These are phyloP conservation scores for Aphanomyces euteiches DNA, from an alignment of 352 stramenopile species.

Conservation along the genomic window DNA sequence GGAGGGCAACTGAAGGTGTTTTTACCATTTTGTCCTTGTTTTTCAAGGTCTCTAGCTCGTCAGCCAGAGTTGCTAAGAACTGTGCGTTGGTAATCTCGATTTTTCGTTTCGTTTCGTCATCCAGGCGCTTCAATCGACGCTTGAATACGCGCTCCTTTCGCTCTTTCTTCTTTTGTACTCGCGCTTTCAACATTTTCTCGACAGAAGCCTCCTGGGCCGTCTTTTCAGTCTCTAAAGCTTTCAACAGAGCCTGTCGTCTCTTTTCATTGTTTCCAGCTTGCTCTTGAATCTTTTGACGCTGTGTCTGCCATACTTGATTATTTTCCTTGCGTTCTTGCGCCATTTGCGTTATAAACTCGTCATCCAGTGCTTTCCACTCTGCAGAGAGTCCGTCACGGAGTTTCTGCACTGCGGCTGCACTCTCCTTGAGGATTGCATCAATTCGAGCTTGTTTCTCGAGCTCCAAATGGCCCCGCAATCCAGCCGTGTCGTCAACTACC, in stretches of 20 bases:
- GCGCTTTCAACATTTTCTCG: constrained; percentile 9
- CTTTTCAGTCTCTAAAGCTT: constrained; percentile 5
- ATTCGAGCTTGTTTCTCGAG: constrained; percentile 28
- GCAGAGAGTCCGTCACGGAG: not conserved
- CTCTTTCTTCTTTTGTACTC: constrained; percentile 22
- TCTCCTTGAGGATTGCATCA: constrained; percentile 12
- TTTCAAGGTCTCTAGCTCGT: constrained; percentile 36
- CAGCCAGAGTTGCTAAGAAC: constrained; percentile 35
- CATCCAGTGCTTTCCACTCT: constrained; percentile 14
- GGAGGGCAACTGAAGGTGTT: constrained; percentile 30
- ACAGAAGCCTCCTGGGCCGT: not conserved
- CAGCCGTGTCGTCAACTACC: constrained; percentile 2
- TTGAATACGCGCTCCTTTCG: constrained; percentile 44
- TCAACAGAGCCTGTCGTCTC: constrained; percentile 31
- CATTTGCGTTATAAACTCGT: not conserved
- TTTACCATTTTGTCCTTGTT: constrained; percentile 44
- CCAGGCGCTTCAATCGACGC: constrained; percentile 37
- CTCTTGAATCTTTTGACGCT: constrained; percentile 24
- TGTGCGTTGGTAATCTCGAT: constrained; percentile 17
- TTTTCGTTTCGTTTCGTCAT: constrained; percentile 23
- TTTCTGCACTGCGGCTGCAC: constrained; percentile 5
- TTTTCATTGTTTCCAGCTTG: constrained; percentile 10
- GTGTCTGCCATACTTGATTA: constrained; percentile 29
- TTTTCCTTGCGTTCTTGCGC: constrained; percentile 28
- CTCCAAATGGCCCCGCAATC: constrained; percentile 14